Evolutionary conservation across 139 green algal species (phyloP).

Genomic region (Desmodesmus armatus): DNA sequence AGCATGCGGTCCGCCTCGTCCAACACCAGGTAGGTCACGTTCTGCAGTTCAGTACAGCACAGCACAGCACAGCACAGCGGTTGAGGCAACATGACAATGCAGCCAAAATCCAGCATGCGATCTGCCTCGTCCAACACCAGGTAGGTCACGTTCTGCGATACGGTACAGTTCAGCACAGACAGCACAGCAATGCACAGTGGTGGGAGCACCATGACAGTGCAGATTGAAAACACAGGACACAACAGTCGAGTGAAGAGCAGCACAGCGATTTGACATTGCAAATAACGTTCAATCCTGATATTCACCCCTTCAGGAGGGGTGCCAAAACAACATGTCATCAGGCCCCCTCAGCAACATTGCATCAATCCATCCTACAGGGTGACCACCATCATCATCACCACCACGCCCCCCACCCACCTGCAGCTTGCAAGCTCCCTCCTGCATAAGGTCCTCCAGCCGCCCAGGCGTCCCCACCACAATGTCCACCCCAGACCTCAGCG

Average conservation of each 20-base stretch:
- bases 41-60: slow-evolving; percentile 43
- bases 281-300: not conserved
- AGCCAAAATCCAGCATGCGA: slow-evolving; percentile 95
- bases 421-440: slow-evolving; percentile 71
- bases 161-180: too few relatives aligned
- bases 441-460: slow-evolving; percentile 92
- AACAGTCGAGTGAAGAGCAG: not conserved
- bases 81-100: too few relatives aligned
- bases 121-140: slow-evolving; percentile 96
- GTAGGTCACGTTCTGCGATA: slow-evolving; percentile 81
- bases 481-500: slow-evolving; percentile 55
- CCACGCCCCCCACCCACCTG: too few relatives aligned
- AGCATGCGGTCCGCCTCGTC: slow-evolving; percentile 97
- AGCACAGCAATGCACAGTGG: too few relatives aligned
- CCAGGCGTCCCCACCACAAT: slow-evolving; percentile 93
- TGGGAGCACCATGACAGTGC: too few relatives aligned
- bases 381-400: too few relatives aligned
- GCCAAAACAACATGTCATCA: not conserved
- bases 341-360: not conserved
- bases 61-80: too few relatives aligned
- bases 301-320: too few relatives aligned
- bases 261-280: too few relatives aligned
- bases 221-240: not conserved
- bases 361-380: not conserved
- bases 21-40: slow-evolving; percentile 88